phyloP scores from a whole-genome alignment of 805 yeast genomes.

The Candida khao-thaluensis region DNA sequence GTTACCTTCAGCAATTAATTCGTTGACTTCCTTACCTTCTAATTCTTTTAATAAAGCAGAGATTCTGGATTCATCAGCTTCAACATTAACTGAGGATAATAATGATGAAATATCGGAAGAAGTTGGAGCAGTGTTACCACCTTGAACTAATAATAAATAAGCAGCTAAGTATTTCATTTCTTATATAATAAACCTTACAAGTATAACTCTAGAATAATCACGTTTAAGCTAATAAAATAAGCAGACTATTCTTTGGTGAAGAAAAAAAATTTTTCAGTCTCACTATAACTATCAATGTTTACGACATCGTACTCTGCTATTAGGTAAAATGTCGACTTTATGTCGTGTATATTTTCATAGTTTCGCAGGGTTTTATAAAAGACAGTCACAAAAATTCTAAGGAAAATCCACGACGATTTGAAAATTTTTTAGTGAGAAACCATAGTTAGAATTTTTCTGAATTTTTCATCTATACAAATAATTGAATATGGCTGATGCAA shows the following conservation, averaged over 20 bases:
- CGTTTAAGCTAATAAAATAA: slow-evolving; percentile 18
- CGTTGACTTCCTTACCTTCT: slow-evolving; percentile 49
- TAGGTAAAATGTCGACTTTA: too few species aligned
- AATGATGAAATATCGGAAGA: slow-evolving; percentile 41
- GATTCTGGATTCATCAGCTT: slow-evolving; percentile 60
- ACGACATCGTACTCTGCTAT: too few species aligned
- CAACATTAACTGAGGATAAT: slow-evolving; percentile 57
- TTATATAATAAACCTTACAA: background rate
- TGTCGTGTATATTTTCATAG: too few species aligned
- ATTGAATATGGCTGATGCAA: slow-evolving; percentile 35
- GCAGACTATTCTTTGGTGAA: slow-evolving; percentile 78
- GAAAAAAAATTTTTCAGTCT: slow-evolving; percentile 1
- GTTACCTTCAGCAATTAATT: slow-evolving; percentile 78
- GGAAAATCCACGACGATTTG: slow-evolving; percentile 3
- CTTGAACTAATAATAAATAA: slow-evolving; percentile 47
- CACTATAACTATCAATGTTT: too few species aligned
- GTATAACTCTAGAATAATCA: slow-evolving; percentile 17
- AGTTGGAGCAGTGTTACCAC: slow-evolving; percentile 46
- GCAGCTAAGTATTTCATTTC: slow-evolving; percentile 46
- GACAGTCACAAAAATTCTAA: slow-evolving; percentile 7
- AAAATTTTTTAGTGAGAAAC: slow-evolving; percentile 7
- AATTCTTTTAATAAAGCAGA: slow-evolving; percentile 48
- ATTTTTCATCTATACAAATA: slow-evolving; percentile 7
- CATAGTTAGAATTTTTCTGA: slow-evolving; percentile 5
- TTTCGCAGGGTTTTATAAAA: slow-evolving; percentile 2